A percentile compares a stretch with the other conserved stretches of the same genome.
phyloP scores from a whole-genome alignment of 139 green algal species.

The Pseudopediastrum boryanum region DNA sequence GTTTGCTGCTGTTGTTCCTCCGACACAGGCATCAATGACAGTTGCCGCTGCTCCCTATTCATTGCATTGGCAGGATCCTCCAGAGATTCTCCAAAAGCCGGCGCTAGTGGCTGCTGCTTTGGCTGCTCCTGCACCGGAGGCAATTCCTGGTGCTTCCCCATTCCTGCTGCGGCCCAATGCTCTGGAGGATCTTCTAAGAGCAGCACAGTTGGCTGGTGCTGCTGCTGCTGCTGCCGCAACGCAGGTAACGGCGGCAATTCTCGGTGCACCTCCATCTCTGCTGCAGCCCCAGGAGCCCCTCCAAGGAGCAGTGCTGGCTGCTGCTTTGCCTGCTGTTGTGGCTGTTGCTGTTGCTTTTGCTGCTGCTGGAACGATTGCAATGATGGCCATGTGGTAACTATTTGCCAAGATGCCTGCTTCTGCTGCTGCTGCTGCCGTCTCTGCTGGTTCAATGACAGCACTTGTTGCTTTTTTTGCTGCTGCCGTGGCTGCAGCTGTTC shows the following conservation, averaged over 20 bases:
- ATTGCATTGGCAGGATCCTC: too few relatives aligned
- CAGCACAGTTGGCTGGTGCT: neutral
- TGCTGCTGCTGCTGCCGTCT: slow-evolving; percentile 8
- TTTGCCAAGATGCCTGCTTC: neutral
- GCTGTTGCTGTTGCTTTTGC: too few relatives aligned
- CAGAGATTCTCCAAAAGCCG: too few relatives aligned
- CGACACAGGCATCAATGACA: slow-evolving; percentile 1
- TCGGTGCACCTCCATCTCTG: neutral
- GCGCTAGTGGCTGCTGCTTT: slow-evolving; percentile 1
- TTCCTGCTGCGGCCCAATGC: neutral
- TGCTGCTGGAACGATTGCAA: too few relatives aligned
- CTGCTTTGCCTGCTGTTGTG: too few relatives aligned
- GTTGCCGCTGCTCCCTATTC: neutral
- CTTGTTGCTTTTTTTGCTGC: neutral
- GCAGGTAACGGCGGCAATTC: neutral
- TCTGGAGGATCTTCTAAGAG: slow-evolving; percentile 18
- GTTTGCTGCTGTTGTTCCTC: slow-evolving; percentile 22
- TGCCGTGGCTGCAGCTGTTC: neutral
- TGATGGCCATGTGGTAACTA: too few relatives aligned
- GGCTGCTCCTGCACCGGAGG: neutral
- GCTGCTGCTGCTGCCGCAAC: neutral
- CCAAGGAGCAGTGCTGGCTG: too few relatives aligned
- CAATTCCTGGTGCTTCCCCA: neutral
- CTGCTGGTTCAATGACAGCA: neutral
- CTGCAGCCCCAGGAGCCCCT: too few relatives aligned